Conservation (phyloP, 2,329 filamentous ascomycete species). For the Scytalidium lignicola region DNA sequence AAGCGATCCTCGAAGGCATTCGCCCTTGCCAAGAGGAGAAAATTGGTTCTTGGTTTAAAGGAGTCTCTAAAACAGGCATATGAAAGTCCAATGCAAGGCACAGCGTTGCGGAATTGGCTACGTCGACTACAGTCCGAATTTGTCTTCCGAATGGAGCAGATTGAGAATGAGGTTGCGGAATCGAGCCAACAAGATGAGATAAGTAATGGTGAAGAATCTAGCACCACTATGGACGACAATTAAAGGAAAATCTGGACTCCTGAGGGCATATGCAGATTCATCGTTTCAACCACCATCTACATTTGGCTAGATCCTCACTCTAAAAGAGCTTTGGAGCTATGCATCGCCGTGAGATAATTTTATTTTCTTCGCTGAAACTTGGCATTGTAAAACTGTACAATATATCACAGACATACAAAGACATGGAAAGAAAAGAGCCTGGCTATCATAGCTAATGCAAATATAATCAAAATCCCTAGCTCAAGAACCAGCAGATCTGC, state of each 20-base stretch:
- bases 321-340: too few relatives aligned
- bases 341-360: too few relatives aligned
- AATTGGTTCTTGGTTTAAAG: constrained; percentile 66
- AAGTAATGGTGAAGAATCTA: not conserved
- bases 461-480: too few relatives aligned
- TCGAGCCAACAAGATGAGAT: not conserved
- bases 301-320: too few relatives aligned
- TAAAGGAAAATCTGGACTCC: not conserved
- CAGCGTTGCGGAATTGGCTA: constrained; percentile 59
- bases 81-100: constrained; percentile 59
- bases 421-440: too few relatives aligned
- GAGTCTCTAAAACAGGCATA: constrained; percentile 68
- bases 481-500: too few relatives aligned
- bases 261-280: too few relatives aligned
- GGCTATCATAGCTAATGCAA: too few relatives aligned
- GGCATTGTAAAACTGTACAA: too few relatives aligned
- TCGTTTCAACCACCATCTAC: too few relatives aligned
- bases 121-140: constrained; percentile 70
- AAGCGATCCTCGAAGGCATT: constrained; percentile 54
- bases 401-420: too few relatives aligned
- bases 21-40: constrained; percentile 59
- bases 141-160: constrained; percentile 58
- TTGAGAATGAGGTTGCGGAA: constrained; percentile 39
- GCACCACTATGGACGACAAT: not conserved
- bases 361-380: too few relatives aligned